These are phyloP conservation scores for Cryptococcus hybrid DNA, from an alignment of 1,284 basidiomycete species.

Conservation along the genomic window DNA sequence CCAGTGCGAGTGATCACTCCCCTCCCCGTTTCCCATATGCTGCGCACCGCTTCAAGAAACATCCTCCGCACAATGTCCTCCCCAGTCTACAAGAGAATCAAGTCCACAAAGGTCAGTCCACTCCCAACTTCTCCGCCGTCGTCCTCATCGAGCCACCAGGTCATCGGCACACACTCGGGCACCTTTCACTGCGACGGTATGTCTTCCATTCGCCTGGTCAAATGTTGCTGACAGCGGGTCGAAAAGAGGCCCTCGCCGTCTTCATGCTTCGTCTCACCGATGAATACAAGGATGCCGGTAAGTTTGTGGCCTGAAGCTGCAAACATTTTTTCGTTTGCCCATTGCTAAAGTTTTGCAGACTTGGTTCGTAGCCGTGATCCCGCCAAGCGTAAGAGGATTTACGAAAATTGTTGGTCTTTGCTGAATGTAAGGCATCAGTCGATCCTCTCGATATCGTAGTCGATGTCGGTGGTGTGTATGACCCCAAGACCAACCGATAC, in stretches of 20 bases:
- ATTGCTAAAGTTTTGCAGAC: background rate
- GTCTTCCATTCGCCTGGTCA: conserved; percentile 1
- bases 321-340: background rate
- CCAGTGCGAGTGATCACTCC: too few species aligned
- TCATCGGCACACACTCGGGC: conserved; percentile 90
- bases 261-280: conserved; percentile 79
- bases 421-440: conserved; percentile 50
- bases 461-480: conserved; percentile 93
- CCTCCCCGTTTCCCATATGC: too few species aligned
- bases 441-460: conserved; percentile 93
- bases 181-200: conserved; percentile 96
- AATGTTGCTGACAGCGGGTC: conserved; percentile 2
- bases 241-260: conserved; percentile 45
- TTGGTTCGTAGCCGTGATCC: conserved; percentile 60
- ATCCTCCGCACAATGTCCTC: too few species aligned
- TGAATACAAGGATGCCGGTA: conserved; percentile 72
- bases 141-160: conserved; percentile 14
- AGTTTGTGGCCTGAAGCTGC: conserved; percentile 14
- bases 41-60: too few species aligned
- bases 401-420: background rate
- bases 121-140: background rate
- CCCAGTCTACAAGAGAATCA: conserved; percentile 43
- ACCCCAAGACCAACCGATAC: conserved; percentile 71
- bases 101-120: conserved; percentile 44
- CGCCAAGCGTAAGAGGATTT: conserved; percentile 53